These are phyloP conservation scores for Pyrenochaeta sp. DNA, from an alignment of 2,329 filamentous ascomycete species.

Conservation along the genomic window DNA sequence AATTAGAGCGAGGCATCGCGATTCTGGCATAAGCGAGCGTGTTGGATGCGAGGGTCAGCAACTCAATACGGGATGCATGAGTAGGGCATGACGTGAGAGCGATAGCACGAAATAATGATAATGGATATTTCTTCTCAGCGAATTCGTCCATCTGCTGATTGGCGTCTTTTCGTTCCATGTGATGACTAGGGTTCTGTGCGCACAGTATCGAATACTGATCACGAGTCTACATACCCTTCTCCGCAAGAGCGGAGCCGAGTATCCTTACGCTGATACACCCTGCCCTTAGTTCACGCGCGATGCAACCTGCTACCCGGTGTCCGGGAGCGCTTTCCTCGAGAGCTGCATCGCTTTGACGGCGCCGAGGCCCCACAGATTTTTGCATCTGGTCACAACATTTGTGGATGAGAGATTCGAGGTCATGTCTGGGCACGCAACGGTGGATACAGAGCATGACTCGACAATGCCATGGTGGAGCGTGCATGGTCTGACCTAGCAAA, in stretches of 20 bases:
- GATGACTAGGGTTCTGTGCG: no score
- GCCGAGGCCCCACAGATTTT: not conserved
- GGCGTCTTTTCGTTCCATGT: not conserved
- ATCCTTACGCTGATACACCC: conserved; percentile 1
- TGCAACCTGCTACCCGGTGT: conserved; percentile 10
- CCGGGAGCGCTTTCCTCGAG: conserved; percentile 4
- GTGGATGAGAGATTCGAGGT: not conserved
- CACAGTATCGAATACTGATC: no score
- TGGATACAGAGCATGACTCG: not conserved
- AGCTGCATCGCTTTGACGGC: not conserved
- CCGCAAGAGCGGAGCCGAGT: not conserved
- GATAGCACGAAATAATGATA: conserved; percentile 18
- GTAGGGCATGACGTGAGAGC: not conserved
- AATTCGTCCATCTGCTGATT: not conserved
- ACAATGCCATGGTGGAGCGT: not conserved
- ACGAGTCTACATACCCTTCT: not conserved
- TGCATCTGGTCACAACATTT: not conserved
- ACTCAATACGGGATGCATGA: not conserved
- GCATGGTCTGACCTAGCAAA: not conserved
- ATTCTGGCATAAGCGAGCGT: not conserved
- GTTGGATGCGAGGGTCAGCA: not conserved
- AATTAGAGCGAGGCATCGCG: conserved; percentile 23
- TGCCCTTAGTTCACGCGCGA: not conserved
- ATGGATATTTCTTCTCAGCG: not conserved
- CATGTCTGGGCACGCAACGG: not conserved